phyloP scores from a whole-genome alignment of 1,284 basidiomycete genomes.

The Coniophora puteana region DNA sequence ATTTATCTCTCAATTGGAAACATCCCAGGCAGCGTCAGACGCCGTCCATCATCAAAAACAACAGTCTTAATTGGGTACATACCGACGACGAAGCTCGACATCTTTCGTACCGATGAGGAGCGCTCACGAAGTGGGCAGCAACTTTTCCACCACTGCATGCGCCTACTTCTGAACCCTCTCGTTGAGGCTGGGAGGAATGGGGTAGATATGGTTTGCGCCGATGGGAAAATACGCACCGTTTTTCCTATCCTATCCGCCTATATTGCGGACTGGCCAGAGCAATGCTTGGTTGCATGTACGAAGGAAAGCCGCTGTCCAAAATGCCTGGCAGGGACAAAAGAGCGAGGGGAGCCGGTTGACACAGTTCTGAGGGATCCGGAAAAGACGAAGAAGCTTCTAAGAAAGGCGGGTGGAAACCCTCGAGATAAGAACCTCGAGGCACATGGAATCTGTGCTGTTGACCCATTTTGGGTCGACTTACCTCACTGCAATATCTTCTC shows the following conservation, averaged over 20 bases:
- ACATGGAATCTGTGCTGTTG: conserved; percentile 8
- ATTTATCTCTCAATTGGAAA: conserved; percentile 9
- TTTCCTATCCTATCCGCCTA: conserved; percentile 18
- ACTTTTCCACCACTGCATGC: conserved; percentile 26
- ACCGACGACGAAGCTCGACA: conserved; percentile 17
- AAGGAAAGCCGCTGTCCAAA: conserved; percentile 16
- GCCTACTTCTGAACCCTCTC: conserved; percentile 14
- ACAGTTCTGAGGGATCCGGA: not conserved
- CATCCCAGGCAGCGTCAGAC: conserved; percentile 12
- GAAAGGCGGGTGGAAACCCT: conserved; percentile 2
- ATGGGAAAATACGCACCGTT: conserved; percentile 12
- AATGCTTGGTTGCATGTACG: conserved; percentile 21
- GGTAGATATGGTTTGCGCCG: conserved; percentile 18
- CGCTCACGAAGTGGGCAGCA: conserved; percentile 11
- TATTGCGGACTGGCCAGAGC: conserved; percentile 17
- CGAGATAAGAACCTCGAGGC: not conserved
- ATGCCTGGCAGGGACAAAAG: conserved; percentile 10
- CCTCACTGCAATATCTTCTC: conserved; percentile 20
- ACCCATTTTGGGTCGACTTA: conserved; percentile 23
- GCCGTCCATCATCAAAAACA: conserved; percentile 13
- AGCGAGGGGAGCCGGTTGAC: conserved; percentile 7
- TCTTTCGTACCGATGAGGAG: conserved; percentile 8
- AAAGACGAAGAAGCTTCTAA: not conserved
- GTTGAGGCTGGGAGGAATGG: conserved; percentile 17
- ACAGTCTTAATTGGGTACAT: conserved; percentile 24